Percentiles rank a stretch among this genome's conserved stretches.
These are phyloP conservation scores for Venturia oleaginea DNA, from an alignment of 2,329 filamentous ascomycete genomes.

Conservation along the genomic window DNA sequence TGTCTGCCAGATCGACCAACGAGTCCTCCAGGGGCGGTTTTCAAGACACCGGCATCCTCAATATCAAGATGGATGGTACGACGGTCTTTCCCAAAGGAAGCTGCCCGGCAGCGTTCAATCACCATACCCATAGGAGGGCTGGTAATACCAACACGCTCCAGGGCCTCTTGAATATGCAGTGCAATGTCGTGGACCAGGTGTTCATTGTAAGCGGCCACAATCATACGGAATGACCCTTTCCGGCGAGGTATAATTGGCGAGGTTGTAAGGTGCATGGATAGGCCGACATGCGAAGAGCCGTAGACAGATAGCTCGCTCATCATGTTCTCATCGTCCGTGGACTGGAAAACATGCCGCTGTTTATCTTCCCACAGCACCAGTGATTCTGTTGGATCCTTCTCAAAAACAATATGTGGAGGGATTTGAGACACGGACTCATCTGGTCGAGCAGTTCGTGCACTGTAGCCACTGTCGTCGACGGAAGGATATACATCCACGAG, in stretches of 20 bases:
- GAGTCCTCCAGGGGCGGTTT: neutral
- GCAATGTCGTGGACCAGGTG: neutral
- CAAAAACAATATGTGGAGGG: constrained; percentile 1
- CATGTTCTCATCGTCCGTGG: neutral
- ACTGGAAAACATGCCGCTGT: constrained; percentile 6
- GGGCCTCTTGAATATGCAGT: constrained; percentile 1
- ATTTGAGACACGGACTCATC: neutral
- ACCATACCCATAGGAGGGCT: neutral
- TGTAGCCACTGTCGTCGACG: constrained; percentile 10
- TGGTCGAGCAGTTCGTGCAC: neutral
- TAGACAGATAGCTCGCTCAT: constrained; percentile 7
- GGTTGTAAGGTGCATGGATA: constrained; percentile 2
- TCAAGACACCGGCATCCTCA: neutral
- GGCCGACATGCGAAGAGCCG: constrained; percentile 4
- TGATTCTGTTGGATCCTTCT: neutral
- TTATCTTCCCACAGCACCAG: neutral
- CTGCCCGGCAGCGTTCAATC: constrained; percentile 1
- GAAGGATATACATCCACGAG: constrained; percentile 2
- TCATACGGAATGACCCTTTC: neutral
- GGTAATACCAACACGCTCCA: neutral
- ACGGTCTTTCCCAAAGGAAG: neutral
- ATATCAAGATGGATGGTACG: neutral
- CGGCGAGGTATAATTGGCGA: neutral
- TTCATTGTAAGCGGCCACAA: constrained; percentile 2
- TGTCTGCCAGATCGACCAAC: neutral